A percentile compares a stretch with the other conserved stretches of the same genome.
Conservation (phyloP, 2,329 filamentous ascomycete genomes). For the Colletotrichum graminicola region DNA sequence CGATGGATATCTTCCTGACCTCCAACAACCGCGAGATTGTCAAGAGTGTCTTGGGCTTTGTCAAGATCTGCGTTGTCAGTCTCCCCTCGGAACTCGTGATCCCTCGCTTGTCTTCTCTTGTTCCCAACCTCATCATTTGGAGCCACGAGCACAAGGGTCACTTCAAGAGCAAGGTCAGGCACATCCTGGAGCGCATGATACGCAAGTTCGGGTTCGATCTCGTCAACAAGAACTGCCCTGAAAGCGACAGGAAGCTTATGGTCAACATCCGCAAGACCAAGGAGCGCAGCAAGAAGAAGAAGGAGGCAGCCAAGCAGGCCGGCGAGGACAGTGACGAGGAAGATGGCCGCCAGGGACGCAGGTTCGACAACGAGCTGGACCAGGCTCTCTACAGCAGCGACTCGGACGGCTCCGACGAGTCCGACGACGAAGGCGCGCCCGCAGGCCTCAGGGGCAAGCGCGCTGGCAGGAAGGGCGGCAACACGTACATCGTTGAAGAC, state of each 20-base stretch:
- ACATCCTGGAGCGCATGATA: constrained; percentile 95
- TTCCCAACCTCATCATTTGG: constrained; percentile 95
- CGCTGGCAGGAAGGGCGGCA: constrained; percentile 70
- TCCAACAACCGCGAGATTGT: constrained; percentile 98
- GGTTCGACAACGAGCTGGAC: constrained; percentile 94
- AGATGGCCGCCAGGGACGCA: constrained; percentile 64
- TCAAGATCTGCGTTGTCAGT: constrained; percentile 94
- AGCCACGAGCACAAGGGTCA: constrained; percentile 98
- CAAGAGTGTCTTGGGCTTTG: constrained; percentile 91
- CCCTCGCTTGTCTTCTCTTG: constrained; percentile 79
- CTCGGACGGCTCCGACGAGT: constrained; percentile 71
- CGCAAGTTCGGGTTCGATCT: constrained; percentile 87
- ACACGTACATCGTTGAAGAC: constrained; percentile 91
- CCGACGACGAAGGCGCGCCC: constrained; percentile 60
- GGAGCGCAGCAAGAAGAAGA: constrained; percentile 91
- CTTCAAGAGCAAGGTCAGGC: constrained; percentile 97
- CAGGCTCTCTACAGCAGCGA: constrained; percentile 92
- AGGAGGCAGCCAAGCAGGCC: constrained; percentile 73
- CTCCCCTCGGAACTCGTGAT: constrained; percentile 84
- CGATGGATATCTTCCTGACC: constrained; percentile 95
- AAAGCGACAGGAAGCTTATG: constrained; percentile 89
- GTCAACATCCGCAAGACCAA: constrained; percentile 95
- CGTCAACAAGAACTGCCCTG: constrained; percentile 84
- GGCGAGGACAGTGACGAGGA: constrained; percentile 69
- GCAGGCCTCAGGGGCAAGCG: constrained; percentile 58